A percentile compares a stretch with the other conserved stretches of the same genome.
phyloP scores from a whole-genome alignment of 495 filamentous ascomycete genomes.

The Lichenothelia convexa region DNA sequence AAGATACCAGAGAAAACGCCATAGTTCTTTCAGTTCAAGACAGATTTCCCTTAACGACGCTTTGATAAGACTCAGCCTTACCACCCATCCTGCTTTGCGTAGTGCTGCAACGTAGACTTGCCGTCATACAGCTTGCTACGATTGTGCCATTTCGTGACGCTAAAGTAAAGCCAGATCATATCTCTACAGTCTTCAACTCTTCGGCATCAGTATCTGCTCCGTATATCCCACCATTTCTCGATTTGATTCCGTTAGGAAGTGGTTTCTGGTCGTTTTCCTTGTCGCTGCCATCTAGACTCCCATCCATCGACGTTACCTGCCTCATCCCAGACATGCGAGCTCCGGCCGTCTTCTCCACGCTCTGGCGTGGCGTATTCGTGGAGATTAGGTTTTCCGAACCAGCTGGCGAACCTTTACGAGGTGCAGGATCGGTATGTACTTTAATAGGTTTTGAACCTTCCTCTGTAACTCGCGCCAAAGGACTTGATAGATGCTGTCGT shows the following conservation, averaged over 20 bases:
- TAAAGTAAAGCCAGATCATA: no score
- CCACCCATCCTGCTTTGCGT: no score
- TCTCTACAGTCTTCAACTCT: background rate
- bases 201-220: no score
- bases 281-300: background rate
- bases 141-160: no score
- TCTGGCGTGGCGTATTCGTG: slow-evolving; percentile 18
- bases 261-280: background rate
- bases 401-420: slow-evolving; percentile 1
- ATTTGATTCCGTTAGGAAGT: background rate
- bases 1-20: no score
- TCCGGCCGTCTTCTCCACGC: slow-evolving; percentile 5
- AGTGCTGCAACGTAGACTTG: no score
- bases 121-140: no score
- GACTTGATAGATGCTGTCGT: slow-evolving; percentile 18
- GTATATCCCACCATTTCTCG: no score
- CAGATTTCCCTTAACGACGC: no score
- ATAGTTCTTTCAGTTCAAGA: no score
- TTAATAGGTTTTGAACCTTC: slow-evolving; percentile 16
- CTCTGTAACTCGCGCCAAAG: slow-evolving; percentile 23
- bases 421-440: slow-evolving; percentile 10
- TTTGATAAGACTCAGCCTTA: no score
- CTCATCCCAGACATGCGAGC: slow-evolving; percentile 4
- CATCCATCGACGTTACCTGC: no score
- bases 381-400: slow-evolving; percentile 18